Conservation (phyloP, 108 stramenopile genomes). For the Nannochloropsis gaditana region DNA sequence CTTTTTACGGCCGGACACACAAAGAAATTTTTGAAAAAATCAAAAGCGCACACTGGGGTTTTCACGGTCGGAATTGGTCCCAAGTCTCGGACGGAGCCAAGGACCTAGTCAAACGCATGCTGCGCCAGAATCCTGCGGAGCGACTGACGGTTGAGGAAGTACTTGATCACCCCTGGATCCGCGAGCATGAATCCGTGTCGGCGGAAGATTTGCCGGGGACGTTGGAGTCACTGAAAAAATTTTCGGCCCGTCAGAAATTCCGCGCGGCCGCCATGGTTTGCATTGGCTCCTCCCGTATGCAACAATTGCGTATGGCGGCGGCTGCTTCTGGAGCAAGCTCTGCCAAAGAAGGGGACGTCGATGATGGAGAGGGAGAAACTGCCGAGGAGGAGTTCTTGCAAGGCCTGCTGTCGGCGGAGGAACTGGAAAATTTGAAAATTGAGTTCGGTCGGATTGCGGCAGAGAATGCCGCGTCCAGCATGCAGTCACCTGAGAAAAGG, state of each 20-base stretch:
- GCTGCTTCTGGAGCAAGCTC: background rate
- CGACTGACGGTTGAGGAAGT: conserved; percentile 36
- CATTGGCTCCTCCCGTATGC: conserved; percentile 23
- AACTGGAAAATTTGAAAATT: background rate
- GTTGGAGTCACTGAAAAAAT: conserved; percentile 16
- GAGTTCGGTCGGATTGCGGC: background rate
- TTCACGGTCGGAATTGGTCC: conserved; percentile 28
- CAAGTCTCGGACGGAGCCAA: conserved; percentile 44
- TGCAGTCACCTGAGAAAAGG: background rate
- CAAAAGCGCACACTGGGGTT: conserved; percentile 30
- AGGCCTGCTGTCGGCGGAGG: conserved; percentile 14
- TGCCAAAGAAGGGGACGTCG: background rate
- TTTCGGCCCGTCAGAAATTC: conserved; percentile 25
- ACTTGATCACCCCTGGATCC: conserved; percentile 43
- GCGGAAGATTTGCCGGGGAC: background rate
- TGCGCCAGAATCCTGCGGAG: conserved; percentile 11
- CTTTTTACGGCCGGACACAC: conserved; percentile 32
- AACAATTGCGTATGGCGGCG: background rate
- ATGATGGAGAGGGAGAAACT: background rate
- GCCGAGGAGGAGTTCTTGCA: background rate
- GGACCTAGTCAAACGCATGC: conserved; percentile 37
- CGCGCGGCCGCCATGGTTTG: conserved; percentile 26
- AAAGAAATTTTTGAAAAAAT: conserved; percentile 32
- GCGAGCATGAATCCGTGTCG: background rate
- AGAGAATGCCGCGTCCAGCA: background rate